Conservation (phyloP, 1,139 yeast species). For the Pichia sp. region DNA sequence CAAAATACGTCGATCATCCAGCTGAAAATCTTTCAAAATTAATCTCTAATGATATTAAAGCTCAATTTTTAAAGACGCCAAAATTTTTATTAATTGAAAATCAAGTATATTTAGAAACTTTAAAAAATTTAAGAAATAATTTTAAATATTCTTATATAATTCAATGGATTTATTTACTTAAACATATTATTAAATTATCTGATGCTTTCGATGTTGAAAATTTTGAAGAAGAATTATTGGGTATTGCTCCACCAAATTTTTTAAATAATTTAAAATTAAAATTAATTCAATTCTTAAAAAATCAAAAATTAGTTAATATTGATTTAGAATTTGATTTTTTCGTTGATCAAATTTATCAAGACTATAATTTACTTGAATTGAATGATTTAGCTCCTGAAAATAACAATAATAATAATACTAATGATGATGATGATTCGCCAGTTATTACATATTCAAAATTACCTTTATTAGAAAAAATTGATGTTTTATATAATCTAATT, state of each 20-base stretch:
- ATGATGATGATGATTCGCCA: constrained; percentile 15
- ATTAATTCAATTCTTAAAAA: constrained; percentile 33
- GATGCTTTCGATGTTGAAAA: constrained; percentile 50
- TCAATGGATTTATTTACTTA: constrained; percentile 45
- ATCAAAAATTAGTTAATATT: constrained; percentile 22
- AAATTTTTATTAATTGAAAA: constrained; percentile 26
- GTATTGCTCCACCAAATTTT: constrained; percentile 37
- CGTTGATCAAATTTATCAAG: constrained; percentile 19
- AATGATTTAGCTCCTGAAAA: constrained; percentile 23
- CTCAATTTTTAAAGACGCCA: constrained; percentile 27
- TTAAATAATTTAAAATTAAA: constrained; percentile 38
- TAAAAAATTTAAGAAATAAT: constrained; percentile 23
- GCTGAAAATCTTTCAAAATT: constrained; percentile 26
- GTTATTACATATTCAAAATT: constrained; percentile 33
- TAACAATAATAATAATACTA: constrained; percentile 16
- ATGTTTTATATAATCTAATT: constrained; percentile 37
- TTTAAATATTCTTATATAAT: constrained; percentile 39
- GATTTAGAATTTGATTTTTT: constrained; percentile 26
- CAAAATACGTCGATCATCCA: constrained; percentile 17
- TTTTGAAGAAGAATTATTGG: constrained; percentile 48
- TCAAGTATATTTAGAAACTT: constrained; percentile 18
- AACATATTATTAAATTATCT: constrained; percentile 39
- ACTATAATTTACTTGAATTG: constrained; percentile 9
- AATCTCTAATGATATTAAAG: constrained; percentile 25
- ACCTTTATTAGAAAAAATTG: constrained; percentile 36